phyloP scores from a whole-genome alignment of 805 yeast species.

The Suhomyces emberorum region DNA sequence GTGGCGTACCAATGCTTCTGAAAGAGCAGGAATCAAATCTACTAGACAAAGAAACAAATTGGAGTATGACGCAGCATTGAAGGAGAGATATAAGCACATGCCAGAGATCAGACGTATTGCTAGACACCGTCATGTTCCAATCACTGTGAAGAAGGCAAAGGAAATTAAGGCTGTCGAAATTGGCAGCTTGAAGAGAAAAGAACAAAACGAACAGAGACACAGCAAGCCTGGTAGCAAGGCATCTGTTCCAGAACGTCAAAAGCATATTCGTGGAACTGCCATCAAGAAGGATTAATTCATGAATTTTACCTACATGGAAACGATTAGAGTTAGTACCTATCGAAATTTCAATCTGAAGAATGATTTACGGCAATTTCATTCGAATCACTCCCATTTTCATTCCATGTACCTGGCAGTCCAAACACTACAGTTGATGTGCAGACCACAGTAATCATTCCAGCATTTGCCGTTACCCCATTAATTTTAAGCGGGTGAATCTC shows the following conservation, averaged over 20 bases:
- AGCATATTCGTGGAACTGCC: conserved; percentile 82
- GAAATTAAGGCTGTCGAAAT: conserved; percentile 80
- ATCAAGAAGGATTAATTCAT: conserved; percentile 55
- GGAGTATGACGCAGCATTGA: conserved; percentile 88
- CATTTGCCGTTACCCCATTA: too few species aligned
- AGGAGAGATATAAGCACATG: conserved; percentile 91
- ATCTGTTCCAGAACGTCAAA: conserved; percentile 69
- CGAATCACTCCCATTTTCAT: too few species aligned
- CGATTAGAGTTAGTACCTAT: too few species aligned
- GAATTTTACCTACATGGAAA: too few species aligned
- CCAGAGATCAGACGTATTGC: conserved; percentile 91
- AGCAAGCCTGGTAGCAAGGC: conserved; percentile 61
- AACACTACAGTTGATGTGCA: too few species aligned
- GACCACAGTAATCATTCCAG: too few species aligned
- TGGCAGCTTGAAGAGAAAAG: conserved; percentile 72
- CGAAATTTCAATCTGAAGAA: too few species aligned
- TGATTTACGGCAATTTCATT: too few species aligned
- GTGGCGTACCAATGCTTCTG: conserved; percentile 89
- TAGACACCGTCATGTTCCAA: conserved; percentile 90
- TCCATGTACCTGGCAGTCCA: too few species aligned
- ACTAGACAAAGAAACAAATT: conserved; percentile 75
- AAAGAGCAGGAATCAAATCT: conserved; percentile 76
- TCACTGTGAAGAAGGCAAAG: conserved; percentile 79
- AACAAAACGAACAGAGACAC: conserved; percentile 78
- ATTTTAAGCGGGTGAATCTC: too few species aligned